phyloP scores from a whole-genome alignment of 1,139 yeast species.

The Lodderomyces parapsilosis region DNA sequence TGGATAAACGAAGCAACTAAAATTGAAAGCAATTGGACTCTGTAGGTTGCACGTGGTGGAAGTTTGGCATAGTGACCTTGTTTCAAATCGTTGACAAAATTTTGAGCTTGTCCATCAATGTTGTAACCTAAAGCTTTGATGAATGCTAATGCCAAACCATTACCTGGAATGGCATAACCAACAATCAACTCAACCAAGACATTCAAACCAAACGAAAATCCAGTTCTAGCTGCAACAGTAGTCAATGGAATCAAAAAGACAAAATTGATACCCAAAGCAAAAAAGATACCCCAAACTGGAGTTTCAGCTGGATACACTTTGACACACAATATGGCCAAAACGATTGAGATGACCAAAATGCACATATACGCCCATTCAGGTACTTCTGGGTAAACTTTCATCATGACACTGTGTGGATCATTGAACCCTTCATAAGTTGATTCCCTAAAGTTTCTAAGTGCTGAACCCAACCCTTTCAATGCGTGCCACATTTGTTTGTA shows the following conservation, averaged over 20 bases:
- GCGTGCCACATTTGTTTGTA: conserved; percentile 21
- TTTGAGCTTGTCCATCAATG: conserved; percentile 58
- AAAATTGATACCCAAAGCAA: too few relatives aligned
- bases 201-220: conserved; percentile 50
- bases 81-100: conserved; percentile 53
- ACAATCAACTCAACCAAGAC: conserved; percentile 59
- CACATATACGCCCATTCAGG: conserved; percentile 60
- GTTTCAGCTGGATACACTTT: conserved; percentile 47
- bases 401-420: conserved; percentile 59
- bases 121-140: conserved; percentile 59
- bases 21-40: conserved; percentile 44
- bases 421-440: conserved; percentile 22
- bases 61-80: conserved; percentile 61
- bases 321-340: conserved; percentile 49
- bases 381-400: conserved; percentile 56
- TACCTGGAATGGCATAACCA: conserved; percentile 65
- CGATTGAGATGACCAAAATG: conserved; percentile 48
- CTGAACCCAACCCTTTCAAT: conserved; percentile 10
- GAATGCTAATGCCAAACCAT: conserved; percentile 56
- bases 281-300: conserved; percentile 60
- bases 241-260: too few relatives aligned
- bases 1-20: conserved; percentile 44
- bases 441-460: conserved; percentile 11
- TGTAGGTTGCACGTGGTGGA: conserved; percentile 61
- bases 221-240: conserved; percentile 60